Base-by-base conservation (phyloP, 1,284 basidiomycete species). In the Papiliotrema flavescens region DNA sequence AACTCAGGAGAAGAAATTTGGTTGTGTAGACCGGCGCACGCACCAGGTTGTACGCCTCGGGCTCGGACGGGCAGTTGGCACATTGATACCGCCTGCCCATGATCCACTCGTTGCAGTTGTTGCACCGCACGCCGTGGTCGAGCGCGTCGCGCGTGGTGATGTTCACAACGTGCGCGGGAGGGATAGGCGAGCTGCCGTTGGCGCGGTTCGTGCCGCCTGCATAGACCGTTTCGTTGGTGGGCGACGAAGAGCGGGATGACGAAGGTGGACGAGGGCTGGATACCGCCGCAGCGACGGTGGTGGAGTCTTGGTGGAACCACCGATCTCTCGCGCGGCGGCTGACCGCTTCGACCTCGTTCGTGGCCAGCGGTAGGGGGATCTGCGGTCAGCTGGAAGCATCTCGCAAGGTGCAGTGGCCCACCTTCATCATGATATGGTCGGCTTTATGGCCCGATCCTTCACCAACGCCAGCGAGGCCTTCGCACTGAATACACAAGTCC, bases 391-490 rank as follows among this genome's bases (percentile, higher is more conserved):
- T 43, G 46, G 23, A 17, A 20, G 20, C 17, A 14, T n/a, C 22
- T 17, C 39, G 39, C 20, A 5, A 11, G 11, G 17, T 40, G 4
- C 42, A 20, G 9, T 3, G 53, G 52, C 74, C 47, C 53, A 89
- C 90, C 84, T 95, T 94, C 76, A 95, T 90, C 82, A 93, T 84
- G 64, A 93, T 90, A 69, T 95, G 91, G 5, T 78, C 75, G 0
- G 74, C 59, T 0, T 71, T 70, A 53, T 78, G 76, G 28, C 63
- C 59, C 34, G 66, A 57, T 15, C 64, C 67, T 28, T 61, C 60
- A 23, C 57, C 55, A 1, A 60, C 51, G 15, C 64, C 63, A 1
- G 87, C 87, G 17, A 91, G 79, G 17, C 89, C 89, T 72, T 94
- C 91, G 71, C 91, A 95, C 64, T 91, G 90, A 19, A 86, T 83